Percentiles rank a stretch among this genome's conserved stretches.
These are phyloP conservation scores for Brassica balearica DNA, from an alignment of 441 rosid genomes.

Conservation along the genomic window DNA sequence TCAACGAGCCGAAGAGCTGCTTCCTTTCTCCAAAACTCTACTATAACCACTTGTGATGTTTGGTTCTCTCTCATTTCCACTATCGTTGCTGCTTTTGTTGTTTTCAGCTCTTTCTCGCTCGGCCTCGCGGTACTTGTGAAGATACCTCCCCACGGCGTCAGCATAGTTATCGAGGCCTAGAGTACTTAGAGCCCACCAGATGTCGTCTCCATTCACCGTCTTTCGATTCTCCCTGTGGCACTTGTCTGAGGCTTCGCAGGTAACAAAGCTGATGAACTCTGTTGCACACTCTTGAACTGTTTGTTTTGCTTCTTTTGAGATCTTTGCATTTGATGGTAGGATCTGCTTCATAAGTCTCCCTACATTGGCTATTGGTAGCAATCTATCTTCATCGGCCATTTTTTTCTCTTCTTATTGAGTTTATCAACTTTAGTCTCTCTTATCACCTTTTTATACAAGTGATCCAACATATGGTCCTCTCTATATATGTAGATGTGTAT, in stretches of 20 bases:
- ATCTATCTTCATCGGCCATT: slow-evolving; percentile 64
- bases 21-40: slow-evolving; percentile 58
- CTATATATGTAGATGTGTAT: slow-evolving; percentile 34
- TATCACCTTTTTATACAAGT: slow-evolving; percentile 42
- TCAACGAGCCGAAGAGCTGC: slow-evolving; percentile 43
- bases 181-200: slow-evolving; percentile 86
- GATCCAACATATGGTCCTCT: slow-evolving; percentile 26
- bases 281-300: slow-evolving; percentile 92
- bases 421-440: slow-evolving; percentile 28
- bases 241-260: slow-evolving; percentile 91
- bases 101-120: slow-evolving; percentile 66
- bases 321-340: slow-evolving; percentile 80
- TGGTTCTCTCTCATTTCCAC: slow-evolving; percentile 48
- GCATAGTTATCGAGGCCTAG: slow-evolving; percentile 84
- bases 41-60: slow-evolving; percentile 36
- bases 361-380: slow-evolving; percentile 90
- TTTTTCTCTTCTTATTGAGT: slow-evolving; percentile 25
- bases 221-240: slow-evolving; percentile 93
- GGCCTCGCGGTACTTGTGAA: slow-evolving; percentile 71
- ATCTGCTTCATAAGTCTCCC: slow-evolving; percentile 83
- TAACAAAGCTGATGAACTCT: slow-evolving; percentile 91
- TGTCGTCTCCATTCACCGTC: slow-evolving; percentile 91
- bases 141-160: slow-evolving; percentile 72
- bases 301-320: slow-evolving; percentile 91
- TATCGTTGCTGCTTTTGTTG: slow-evolving; percentile 43